These are phyloP conservation scores for Mycena albidolilacea DNA, from an alignment of 768 basidiomycete species.

Conservation along the genomic window DNA sequence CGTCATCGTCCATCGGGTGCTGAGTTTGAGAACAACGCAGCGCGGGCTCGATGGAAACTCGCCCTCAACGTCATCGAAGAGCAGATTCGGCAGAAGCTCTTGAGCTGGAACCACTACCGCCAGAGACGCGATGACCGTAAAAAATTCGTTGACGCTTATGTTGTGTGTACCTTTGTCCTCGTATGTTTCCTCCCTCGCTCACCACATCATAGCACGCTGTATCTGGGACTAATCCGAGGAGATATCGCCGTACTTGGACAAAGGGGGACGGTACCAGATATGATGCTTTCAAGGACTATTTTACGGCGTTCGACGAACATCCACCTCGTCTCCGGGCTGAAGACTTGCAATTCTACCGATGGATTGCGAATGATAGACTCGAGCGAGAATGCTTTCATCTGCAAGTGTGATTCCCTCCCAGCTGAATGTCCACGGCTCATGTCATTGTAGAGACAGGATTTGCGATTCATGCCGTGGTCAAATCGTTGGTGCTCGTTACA, in stretches of 20 bases:
- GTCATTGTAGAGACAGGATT: neutral
- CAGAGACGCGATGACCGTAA: neutral
- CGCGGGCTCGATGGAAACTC: constrained; percentile 2
- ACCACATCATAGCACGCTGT: neutral
- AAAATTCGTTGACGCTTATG: neutral
- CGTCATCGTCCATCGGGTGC: constrained; percentile 2
- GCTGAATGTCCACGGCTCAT: neutral
- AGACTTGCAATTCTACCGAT: neutral
- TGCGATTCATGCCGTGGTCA: neutral
- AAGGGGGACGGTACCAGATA: neutral
- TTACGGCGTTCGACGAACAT: neutral
- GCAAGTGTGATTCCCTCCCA: neutral
- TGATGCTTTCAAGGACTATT: neutral
- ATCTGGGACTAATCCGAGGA: neutral
- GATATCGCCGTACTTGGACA: neutral
- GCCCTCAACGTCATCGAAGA: neutral
- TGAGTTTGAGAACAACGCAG: constrained; percentile 1
- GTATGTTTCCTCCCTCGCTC: neutral
- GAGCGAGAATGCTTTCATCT: neutral
- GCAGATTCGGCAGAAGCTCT: neutral
- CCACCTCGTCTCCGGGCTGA: neutral
- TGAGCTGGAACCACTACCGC: neutral
- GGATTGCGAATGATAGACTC: neutral
- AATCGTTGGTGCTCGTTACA: constrained; percentile 12
- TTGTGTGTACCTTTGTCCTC: neutral